A percentile compares a stretch with the other conserved stretches of the same genome.
Conservation (phyloP, 2,329 filamentous ascomycete species). For the Sporothrix dimorphospora region DNA sequence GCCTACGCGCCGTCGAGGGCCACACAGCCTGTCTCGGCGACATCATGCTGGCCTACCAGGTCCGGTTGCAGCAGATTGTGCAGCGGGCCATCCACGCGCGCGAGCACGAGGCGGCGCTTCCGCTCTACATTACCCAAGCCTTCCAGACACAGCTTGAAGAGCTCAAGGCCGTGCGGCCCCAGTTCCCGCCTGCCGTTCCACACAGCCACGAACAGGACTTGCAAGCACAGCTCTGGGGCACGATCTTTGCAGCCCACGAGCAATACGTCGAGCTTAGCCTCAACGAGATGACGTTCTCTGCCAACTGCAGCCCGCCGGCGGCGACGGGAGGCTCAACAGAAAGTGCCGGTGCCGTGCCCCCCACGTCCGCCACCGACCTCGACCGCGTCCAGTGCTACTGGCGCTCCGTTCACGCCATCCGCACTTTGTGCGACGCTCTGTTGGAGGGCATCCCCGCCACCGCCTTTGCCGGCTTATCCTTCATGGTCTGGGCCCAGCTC, state of each 20-base stretch:
- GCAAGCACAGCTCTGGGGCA: not conserved
- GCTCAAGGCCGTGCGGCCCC: not conserved
- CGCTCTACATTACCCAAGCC: not conserved
- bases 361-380: not conserved
- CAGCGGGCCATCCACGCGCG: constrained; percentile 38
- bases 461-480: constrained; percentile 11
- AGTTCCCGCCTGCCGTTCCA: not conserved
- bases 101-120: not conserved
- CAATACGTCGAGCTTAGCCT: constrained; percentile 24
- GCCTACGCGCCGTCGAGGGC: constrained; percentile 50
- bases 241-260: not conserved
- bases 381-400: constrained; percentile 22
- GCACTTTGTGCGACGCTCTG: constrained; percentile 20
- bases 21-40: constrained; percentile 54
- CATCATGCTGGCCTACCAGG: constrained; percentile 48
- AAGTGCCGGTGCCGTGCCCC: not conserved
- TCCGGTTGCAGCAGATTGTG: constrained; percentile 46
- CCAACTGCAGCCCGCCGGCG: not conserved
- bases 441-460: constrained; percentile 18
- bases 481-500: constrained; percentile 27
- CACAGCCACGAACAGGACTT: not conserved
- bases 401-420: constrained; percentile 28
- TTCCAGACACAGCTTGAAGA: constrained; percentile 13
- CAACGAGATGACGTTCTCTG: constrained; percentile 22
- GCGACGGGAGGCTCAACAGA: too few relatives aligned